phyloP scores from a whole-genome alignment of 2,329 filamentous ascomycete genomes.

The Cordyceps cateniannulata region DNA sequence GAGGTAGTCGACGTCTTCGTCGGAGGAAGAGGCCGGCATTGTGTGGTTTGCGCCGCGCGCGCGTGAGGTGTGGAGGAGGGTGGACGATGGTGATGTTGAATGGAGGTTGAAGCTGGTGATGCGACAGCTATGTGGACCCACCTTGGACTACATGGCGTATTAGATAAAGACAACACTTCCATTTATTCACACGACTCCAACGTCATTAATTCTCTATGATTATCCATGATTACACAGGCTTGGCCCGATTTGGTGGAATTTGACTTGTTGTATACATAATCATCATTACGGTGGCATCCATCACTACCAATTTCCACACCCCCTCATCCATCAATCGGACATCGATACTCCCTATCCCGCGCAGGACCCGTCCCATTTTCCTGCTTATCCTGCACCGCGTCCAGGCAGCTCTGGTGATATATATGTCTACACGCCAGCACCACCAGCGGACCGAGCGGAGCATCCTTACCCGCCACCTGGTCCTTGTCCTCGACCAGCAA shows the following conservation, averaged over 20 bases:
- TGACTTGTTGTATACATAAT: conserved; percentile 1
- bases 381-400: conserved; percentile 53
- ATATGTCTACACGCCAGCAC: conserved; percentile 66
- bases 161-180: background rate
- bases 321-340: conserved; percentile 49
- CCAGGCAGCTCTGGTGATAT: conserved; percentile 63
- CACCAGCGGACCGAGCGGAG: conserved; percentile 57
- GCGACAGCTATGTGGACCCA: conserved; percentile 2
- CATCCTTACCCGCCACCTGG: conserved; percentile 26
- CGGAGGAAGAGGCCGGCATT: conserved; percentile 31
- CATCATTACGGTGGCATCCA: background rate
- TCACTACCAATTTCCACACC: background rate
- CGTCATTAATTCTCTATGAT: background rate
- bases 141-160: background rate
- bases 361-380: conserved; percentile 39
- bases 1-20: conserved; percentile 31
- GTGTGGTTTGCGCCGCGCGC: background rate
- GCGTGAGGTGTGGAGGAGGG: background rate
- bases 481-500: conserved; percentile 27
- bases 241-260: background rate
- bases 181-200: background rate
- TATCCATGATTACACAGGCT: background rate
- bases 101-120: conserved; percentile 1
- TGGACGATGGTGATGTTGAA: background rate
- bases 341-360: conserved; percentile 44